Conservation (phyloP, 345 rosid species). For the Gossypium rotundifolium region DNA sequence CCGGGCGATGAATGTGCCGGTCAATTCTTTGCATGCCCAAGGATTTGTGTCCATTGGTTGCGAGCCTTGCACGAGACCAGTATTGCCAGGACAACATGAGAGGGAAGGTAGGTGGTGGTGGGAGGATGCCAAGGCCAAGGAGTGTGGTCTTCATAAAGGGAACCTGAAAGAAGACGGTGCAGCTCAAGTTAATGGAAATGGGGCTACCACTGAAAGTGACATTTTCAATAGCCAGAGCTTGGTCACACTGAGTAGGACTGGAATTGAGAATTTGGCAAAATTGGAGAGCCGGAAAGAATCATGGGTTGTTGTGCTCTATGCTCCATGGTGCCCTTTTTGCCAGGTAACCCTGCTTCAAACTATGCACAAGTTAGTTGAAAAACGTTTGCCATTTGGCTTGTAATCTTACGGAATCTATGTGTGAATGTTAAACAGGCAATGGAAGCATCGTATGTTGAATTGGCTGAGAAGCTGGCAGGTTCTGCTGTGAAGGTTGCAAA, state of each 20-base stretch:
- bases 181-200: constrained; percentile 31
- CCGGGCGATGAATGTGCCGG: constrained; percentile 78
- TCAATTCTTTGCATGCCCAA: constrained; percentile 64
- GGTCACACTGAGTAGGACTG: constrained; percentile 63
- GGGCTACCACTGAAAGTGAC: constrained; percentile 35
- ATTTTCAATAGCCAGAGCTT: constrained; percentile 55
- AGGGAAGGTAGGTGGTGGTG: constrained; percentile 99
- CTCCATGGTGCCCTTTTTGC: constrained; percentile 96
- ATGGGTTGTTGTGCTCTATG: constrained; percentile 85
- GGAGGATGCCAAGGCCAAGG: constrained; percentile 99
- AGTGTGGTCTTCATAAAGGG: constrained; percentile 93
- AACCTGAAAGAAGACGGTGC: constrained; percentile 52
- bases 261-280: constrained; percentile 70
- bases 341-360: constrained; percentile 32
- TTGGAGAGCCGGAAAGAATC: constrained; percentile 66
- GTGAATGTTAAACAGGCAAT: constrained; percentile 40
- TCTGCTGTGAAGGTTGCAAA: constrained; percentile 85
- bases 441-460: constrained; percentile 70
- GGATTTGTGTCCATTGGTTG: constrained; percentile 94
- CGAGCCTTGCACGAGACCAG: constrained; percentile 95
- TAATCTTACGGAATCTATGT: not conserved
- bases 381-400: not conserved
- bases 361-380: not conserved
- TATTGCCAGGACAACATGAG: constrained; percentile 95
- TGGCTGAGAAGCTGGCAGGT: constrained; percentile 70